These are phyloP conservation scores for Ustilago lituana DNA, from an alignment of 1,284 basidiomycete genomes.

Conservation along the genomic window DNA sequence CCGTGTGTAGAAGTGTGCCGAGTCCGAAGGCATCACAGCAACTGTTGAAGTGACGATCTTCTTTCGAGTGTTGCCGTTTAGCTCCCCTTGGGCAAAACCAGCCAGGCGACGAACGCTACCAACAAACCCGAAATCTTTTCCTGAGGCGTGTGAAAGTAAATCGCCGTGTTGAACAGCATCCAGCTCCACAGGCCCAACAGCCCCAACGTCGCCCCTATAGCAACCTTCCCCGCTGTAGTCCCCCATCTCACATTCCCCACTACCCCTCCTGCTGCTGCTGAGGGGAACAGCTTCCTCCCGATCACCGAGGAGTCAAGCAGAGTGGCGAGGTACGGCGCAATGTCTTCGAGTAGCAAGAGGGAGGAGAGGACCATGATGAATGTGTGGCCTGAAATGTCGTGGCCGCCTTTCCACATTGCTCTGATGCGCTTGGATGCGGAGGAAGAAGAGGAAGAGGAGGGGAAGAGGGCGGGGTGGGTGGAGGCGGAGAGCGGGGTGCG, in stretches of 20 bases:
- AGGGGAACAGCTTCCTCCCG: background rate
- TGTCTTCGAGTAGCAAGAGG: conserved; percentile 81
- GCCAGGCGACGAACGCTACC: conserved; percentile 52
- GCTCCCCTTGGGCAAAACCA: conserved; percentile 51
- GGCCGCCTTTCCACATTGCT: conserved; percentile 75
- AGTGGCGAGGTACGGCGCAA: conserved; percentile 69
- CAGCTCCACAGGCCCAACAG: conserved; percentile 79
- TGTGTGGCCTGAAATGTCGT: conserved; percentile 93
- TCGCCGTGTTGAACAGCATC: conserved; percentile 80
- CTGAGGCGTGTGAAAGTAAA: conserved; percentile 88
- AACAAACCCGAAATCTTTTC: conserved; percentile 85
- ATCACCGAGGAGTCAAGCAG: background rate
- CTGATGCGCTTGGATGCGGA: conserved; percentile 18
- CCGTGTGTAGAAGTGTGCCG: too few relatives aligned
- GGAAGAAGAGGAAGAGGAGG: background rate
- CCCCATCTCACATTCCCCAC: conserved; percentile 5
- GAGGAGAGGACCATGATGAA: conserved; percentile 88
- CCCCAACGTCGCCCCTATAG: conserved; percentile 65
- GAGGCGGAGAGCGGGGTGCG: conserved; percentile 31
- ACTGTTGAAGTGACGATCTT: too few relatives aligned
- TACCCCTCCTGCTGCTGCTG: background rate
- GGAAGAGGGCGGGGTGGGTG: conserved; percentile 37
- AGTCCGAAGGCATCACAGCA: too few relatives aligned
- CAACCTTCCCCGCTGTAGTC: conserved; percentile 19
- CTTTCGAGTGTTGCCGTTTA: too few relatives aligned